phyloP scores from a whole-genome alignment of 179 eudicot genomes.

The Actinidia polygama region DNA sequence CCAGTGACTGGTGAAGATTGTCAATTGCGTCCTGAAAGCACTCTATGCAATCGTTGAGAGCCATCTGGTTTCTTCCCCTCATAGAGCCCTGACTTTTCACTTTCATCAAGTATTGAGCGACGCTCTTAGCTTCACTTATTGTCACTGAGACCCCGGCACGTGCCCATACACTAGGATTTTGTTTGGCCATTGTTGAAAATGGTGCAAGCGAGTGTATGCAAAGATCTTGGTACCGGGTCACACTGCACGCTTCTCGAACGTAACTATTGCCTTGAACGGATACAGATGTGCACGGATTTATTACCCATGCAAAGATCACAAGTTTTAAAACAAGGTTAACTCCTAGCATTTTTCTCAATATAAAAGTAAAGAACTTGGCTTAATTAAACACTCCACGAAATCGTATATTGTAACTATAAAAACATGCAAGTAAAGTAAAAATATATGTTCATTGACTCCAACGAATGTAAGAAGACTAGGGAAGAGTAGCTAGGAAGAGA shows the following conservation, averaged over 20 bases:
- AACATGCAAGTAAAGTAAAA: too few relatives aligned
- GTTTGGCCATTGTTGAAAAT: constrained; percentile 54
- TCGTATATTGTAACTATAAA: too few relatives aligned
- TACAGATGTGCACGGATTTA: neutral
- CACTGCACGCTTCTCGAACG: constrained; percentile 65
- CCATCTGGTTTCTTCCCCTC: constrained; percentile 41
- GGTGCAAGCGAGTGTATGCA: constrained; percentile 61
- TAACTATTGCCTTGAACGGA: constrained; percentile 25
- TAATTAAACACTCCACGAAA: too few relatives aligned
- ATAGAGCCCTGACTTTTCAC: constrained; percentile 24
- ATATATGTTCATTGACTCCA: too few relatives aligned
- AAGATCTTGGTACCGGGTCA: constrained; percentile 54
- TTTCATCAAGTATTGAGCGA: constrained; percentile 29
- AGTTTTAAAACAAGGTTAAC: neutral
- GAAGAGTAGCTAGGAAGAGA: neutral
- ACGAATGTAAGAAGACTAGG: neutral
- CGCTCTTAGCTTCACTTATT: constrained; percentile 48
- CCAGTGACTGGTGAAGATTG: constrained; percentile 52
- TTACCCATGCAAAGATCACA: constrained; percentile 22
- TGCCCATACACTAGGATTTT: constrained; percentile 64
- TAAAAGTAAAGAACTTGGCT: too few relatives aligned
- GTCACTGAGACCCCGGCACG: constrained; percentile 73
- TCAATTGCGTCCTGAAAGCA: constrained; percentile 54
- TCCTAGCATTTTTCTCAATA: neutral
- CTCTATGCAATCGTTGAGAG: constrained; percentile 68